Base-by-base conservation (phyloP, 2,329 filamentous ascomycete genomes). In the Penicillium sp. region DNA sequence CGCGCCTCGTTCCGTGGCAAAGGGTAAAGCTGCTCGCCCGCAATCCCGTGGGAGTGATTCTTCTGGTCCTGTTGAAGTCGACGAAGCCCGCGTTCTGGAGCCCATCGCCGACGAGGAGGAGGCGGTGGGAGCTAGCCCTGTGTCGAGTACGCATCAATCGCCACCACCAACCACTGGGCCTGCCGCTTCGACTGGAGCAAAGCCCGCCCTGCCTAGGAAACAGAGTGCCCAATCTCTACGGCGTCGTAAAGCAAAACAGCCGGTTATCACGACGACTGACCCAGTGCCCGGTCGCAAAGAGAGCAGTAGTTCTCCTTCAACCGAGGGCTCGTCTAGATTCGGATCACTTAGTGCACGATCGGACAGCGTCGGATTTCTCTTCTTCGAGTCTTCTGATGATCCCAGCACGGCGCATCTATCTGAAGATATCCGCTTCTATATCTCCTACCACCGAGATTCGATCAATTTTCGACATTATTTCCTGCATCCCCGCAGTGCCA, bases 381-480 rank as follows among this genome's bases (percentile, higher is more conserved):
- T 66, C 26, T 52, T 63, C n/a, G 73, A 76, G 17, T 29, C 68
- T 31, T 58, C 63, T 15, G 60, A 63, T 23, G 50, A 75, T 17
- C 67, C 71, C 30, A 73, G 67, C 49, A 70, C 66, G 23, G 64
- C 70, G 17, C 69, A 70, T 31, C 63, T 78, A 7, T 83, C 89
- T 1, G 81, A 84, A 9, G 91, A 97, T 69, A 76, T 96, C 50
- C 89, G 90, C 62, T 91, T 88, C 71, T 93, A 95, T 73, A 82
- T 98, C 19, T 83, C 86, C 44, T 97, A 93, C 76, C 93, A 91
- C 71, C 85, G 85, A 68, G 87, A 92, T 53, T 88, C 93, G 68
- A 86, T 98, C 63, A 92, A 88, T 0, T 84, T 90, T 72, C 89
- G 91, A 67, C 93, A 97, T 76, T 98, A 97, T 74, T 90, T 90